Conservation (phyloP, 129 eudicot genomes). For the Centella asiatica region DNA sequence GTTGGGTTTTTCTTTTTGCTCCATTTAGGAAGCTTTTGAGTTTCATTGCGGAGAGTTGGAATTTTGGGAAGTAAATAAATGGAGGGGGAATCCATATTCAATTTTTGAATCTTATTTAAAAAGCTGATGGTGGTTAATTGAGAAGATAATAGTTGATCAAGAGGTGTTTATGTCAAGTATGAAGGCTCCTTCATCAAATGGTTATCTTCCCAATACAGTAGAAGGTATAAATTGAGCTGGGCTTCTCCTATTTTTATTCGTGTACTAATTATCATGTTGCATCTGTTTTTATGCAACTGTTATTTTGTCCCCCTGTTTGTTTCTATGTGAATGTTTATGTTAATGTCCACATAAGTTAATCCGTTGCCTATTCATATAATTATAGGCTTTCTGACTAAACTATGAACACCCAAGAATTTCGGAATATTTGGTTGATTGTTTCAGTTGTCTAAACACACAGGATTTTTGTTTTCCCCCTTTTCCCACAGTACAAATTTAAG, state of each 20-base stretch:
- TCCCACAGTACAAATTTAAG: no score
- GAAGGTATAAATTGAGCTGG: constrained; percentile 30
- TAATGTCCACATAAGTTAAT: neutral
- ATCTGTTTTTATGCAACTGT: constrained; percentile 7
- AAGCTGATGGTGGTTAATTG: no score
- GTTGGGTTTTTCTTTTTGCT: neutral
- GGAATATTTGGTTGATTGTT: neutral
- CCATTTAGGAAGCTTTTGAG: neutral
- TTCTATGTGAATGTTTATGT: neutral
- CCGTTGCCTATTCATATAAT: neutral
- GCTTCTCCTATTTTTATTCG: neutral
- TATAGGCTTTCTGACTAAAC: neutral
- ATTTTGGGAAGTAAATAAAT: neutral
- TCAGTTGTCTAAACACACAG: neutral
- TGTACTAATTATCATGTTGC: neutral
- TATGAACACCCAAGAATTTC: no score
- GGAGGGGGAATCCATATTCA: neutral
- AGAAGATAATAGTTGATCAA: neutral
- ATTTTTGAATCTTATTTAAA: constrained; percentile 4
- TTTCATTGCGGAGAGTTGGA: neutral
- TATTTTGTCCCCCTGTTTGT: neutral
- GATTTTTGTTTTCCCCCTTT: neutral
- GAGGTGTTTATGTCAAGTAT: constrained; percentile 17
- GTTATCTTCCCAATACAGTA: constrained; percentile 45
- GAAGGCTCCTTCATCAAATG: constrained; percentile 61